Conservation (phyloP, 371 early-diverging fungal genomes). For the Circinella umbellata region DNA sequence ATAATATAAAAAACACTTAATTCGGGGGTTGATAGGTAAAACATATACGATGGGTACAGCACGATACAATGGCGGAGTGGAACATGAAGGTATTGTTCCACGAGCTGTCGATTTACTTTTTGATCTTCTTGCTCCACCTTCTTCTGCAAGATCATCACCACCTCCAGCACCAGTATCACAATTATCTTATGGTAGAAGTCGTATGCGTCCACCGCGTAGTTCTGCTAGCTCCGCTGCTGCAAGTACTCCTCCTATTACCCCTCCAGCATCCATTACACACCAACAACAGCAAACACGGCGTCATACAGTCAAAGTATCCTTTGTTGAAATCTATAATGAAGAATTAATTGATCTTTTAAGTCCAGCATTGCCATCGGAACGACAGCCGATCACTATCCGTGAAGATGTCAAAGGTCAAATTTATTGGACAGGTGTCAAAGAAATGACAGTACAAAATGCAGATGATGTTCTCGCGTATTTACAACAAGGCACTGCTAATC, state of each 20-base stretch:
- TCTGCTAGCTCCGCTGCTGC: not conserved
- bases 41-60: constrained; percentile 98
- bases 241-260: constrained; percentile 4
- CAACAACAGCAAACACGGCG: constrained; percentile 17
- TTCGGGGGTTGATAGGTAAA: constrained; percentile 54
- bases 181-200: constrained; percentile 11
- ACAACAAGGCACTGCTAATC: constrained; percentile 77
- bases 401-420: constrained; percentile 94
- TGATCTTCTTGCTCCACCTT: constrained; percentile 43
- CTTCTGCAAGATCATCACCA: constrained; percentile 13
- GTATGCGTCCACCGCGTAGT: constrained; percentile 13
- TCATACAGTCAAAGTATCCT: constrained; percentile 65
- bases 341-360: constrained; percentile 87
- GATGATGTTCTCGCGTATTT: constrained; percentile 77
- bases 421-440: constrained; percentile 88
- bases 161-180: constrained; percentile 19
- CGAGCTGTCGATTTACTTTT: constrained; percentile 86
- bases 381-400: constrained; percentile 82
- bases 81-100: constrained; percentile 86
- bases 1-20: not conserved
- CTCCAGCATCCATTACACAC: constrained; percentile 6
- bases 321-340: constrained; percentile 98
- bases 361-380: constrained; percentile 51
- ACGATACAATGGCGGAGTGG: constrained; percentile 65
- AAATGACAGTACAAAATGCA: constrained; percentile 74